Conservation (phyloP, 1,139 yeast species). For the Tardiomyces blankii region DNA sequence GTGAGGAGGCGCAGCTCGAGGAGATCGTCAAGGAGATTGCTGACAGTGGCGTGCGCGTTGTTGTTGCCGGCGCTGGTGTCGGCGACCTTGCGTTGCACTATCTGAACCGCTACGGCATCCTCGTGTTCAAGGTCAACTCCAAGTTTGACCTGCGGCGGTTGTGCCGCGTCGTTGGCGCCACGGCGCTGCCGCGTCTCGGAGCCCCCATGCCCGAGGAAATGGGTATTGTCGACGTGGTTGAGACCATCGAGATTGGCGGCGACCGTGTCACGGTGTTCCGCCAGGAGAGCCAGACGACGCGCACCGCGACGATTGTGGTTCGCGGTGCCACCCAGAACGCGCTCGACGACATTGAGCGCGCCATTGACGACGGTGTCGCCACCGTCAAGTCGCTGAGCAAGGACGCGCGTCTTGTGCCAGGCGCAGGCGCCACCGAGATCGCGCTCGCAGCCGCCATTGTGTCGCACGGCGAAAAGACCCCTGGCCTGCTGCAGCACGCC, state of each 20-base stretch:
- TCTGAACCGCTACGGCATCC: slow-evolving; percentile 72
- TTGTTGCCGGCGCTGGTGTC: slow-evolving; percentile 84
- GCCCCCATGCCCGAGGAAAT: slow-evolving; percentile 94
- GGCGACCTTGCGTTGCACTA: slow-evolving; percentile 93
- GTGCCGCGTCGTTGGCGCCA: slow-evolving; percentile 95
- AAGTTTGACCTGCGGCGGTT: slow-evolving; percentile 90
- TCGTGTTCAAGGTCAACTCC: slow-evolving; percentile 82
- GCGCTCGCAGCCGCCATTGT: slow-evolving; percentile 75
- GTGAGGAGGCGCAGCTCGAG: slow-evolving; percentile 92
- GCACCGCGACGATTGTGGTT: slow-evolving; percentile 84
- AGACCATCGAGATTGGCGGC: slow-evolving; percentile 92
- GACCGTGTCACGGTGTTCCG: slow-evolving; percentile 92
- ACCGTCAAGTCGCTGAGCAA: slow-evolving; percentile 83
- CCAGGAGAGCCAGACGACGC: slow-evolving; percentile 47
- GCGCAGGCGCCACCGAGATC: slow-evolving; percentile 96
- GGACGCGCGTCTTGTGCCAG: slow-evolving; percentile 74
- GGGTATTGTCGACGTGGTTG: slow-evolving; percentile 80
- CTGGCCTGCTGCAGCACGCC: slow-evolving; percentile 87
- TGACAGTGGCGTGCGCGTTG: slow-evolving; percentile 78
- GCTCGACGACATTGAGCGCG: slow-evolving; percentile 91
- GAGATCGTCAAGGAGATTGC: slow-evolving; percentile 73
- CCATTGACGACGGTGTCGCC: slow-evolving; percentile 93
- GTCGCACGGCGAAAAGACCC: slow-evolving; percentile 82
- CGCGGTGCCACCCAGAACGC: slow-evolving; percentile 97
- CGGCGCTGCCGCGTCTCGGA: slow-evolving; percentile 89